These are phyloP conservation scores for Viridothelium virens DNA, from an alignment of 495 filamentous ascomycete genomes.

Conservation along the genomic window DNA sequence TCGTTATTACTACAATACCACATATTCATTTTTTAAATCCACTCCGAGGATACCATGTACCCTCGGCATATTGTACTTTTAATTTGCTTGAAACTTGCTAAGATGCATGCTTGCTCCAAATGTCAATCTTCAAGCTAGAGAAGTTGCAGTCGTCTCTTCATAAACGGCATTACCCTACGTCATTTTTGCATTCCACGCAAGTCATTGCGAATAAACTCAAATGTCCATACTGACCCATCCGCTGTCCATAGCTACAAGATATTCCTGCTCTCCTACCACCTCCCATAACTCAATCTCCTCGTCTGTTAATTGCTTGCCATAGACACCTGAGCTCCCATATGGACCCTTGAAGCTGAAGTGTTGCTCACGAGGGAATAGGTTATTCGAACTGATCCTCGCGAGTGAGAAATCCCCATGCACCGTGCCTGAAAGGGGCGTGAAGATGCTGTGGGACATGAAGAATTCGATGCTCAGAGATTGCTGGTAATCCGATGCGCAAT, in stretches of 20 bases:
- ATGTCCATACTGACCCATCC: constrained; percentile 24
- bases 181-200: no score
- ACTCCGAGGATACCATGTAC: no score
- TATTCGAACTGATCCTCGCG: constrained; percentile 35
- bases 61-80: no score
- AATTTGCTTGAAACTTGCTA: no score
- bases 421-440: constrained; percentile 38
- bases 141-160: no score
- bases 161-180: no score
- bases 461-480: constrained; percentile 38
- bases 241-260: constrained; percentile 36
- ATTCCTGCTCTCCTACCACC: constrained; percentile 41
- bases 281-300: constrained; percentile 31
- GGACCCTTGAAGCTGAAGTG: constrained; percentile 41
- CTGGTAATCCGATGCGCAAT: constrained; percentile 17
- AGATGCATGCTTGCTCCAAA: no score
- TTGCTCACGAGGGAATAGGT: constrained; percentile 35
- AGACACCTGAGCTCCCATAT: constrained; percentile 46
- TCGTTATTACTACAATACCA: no score
- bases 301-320: constrained; percentile 44
- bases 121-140: no score
- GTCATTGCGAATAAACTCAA: not conserved
- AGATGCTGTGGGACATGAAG: constrained; percentile 42
- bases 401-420: constrained; percentile 46
- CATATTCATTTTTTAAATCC: no score